Conservation (phyloP, 139 green algal species). For the Chlorella sp. region DNA sequence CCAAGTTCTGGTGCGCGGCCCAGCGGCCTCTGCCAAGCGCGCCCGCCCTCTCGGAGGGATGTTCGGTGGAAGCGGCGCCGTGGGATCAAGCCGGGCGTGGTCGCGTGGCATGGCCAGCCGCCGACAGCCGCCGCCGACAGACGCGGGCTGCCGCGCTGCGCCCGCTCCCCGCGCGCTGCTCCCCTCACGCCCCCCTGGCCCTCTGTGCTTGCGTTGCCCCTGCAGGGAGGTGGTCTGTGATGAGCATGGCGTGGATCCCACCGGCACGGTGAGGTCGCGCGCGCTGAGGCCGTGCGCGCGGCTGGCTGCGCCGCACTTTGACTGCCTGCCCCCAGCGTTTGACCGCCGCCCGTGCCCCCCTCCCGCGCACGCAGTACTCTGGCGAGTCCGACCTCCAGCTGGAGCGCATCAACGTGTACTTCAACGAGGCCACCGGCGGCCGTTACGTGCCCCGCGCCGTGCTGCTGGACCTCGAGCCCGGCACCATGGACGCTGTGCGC, state of each 20-base stretch:
- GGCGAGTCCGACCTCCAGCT: conserved; percentile 97
- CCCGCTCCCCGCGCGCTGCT: not conserved
- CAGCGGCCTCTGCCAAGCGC: not conserved
- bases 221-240: conserved; percentile 86
- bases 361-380: conserved; percentile 37
- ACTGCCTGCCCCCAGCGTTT: not conserved
- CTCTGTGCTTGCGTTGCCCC: no score
- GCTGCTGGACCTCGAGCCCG: conserved; percentile 98
- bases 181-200: not conserved
- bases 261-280: conserved; percentile 70
- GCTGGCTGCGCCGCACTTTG: not conserved
- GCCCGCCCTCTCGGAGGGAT: not conserved
- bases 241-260: conserved; percentile 92
- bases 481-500: conserved; percentile 96
- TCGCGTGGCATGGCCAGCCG: no score
- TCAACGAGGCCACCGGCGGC: conserved; percentile 97
- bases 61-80: no score
- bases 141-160: not conserved
- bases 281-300: not conserved
- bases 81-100: no score
- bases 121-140: not conserved
- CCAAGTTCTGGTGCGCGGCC: conserved; percentile 85
- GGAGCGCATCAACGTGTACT: conserved; percentile 99
- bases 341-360: not conserved
- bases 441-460: conserved; percentile 97